Conservation (phyloP, 2,329 filamentous ascomycete species). For the Beauveria varroae region DNA sequence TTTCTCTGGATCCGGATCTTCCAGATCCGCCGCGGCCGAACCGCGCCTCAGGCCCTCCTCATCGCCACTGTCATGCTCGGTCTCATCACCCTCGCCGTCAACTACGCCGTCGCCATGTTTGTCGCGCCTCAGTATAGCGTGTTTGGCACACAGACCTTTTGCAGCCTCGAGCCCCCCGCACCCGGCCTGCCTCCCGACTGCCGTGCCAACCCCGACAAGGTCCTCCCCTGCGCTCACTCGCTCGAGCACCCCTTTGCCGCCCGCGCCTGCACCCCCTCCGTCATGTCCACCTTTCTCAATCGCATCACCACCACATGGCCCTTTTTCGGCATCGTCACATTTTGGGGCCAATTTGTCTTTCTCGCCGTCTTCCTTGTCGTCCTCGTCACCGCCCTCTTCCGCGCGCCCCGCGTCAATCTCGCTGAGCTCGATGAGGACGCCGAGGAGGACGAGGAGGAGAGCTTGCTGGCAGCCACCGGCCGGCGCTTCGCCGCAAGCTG, state of each 20-base stretch:
- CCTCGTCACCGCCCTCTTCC: slow-evolving; percentile 71
- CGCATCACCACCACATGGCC: slow-evolving; percentile 90
- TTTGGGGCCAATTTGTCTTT: slow-evolving; percentile 95
- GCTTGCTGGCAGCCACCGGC: slow-evolving; percentile 75
- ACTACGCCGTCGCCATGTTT: slow-evolving; percentile 87
- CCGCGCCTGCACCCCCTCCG: slow-evolving; percentile 80
- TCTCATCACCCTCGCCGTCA: slow-evolving; percentile 81
- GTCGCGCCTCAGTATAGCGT: slow-evolving; percentile 94
- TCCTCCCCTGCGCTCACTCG: slow-evolving; percentile 76
- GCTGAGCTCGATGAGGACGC: slow-evolving; percentile 79
- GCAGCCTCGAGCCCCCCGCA: slow-evolving; percentile 59
- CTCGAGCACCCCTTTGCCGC: slow-evolving; percentile 63
- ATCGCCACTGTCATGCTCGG: slow-evolving; percentile 87
- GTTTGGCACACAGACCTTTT: slow-evolving; percentile 92
- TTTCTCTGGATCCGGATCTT: slow-evolving; percentile 96
- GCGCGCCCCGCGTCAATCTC: slow-evolving; percentile 69
- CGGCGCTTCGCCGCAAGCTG: slow-evolving; percentile 78
- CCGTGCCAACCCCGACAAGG: slow-evolving; percentile 57
- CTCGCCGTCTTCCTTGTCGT: slow-evolving; percentile 76
- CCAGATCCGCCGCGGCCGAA: slow-evolving; percentile 81
- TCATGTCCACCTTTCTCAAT: slow-evolving; percentile 90
- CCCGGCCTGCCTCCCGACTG: slow-evolving; percentile 69
- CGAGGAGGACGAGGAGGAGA: slow-evolving; percentile 89
- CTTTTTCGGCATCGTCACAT: slow-evolving; percentile 85
- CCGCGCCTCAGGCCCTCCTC: slow-evolving; percentile 83